Base-by-base conservation (phyloP, 2,329 filamentous ascomycete genomes). In the Coniochaeta sp. region DNA sequence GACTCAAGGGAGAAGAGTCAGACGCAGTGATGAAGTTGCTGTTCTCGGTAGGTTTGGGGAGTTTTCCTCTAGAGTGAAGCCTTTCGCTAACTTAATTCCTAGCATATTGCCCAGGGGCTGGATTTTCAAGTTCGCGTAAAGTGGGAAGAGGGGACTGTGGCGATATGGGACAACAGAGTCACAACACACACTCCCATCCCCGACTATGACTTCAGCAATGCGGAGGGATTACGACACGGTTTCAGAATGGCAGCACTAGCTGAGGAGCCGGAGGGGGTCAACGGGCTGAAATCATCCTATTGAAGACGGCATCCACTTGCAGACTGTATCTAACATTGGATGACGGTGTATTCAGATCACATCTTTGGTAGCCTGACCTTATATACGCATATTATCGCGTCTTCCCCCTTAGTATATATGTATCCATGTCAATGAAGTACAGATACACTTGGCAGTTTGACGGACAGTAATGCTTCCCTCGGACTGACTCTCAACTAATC, bases 21-120 rank as follows among this genome's bases (percentile, higher is more conserved):
- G 86, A 89, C 60, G 78, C 77, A 58, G 71, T 92, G 10, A 80
- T 92, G 60, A 86, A 89, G 68, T 89, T 93, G 73, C 76, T 92
- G 8, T 91, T 78, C 64, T 73, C 78, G 61, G 71, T 72, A 60
- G 2, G 65, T 59, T 9, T 1, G 32, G 32, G 32, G 17, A 42
- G 38, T 42, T 19, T 42, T 24, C 24, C 2, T 34, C 32, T 34
- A 12, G 6, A 34, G 32, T 12, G 32, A 34, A 34, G 6, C 32
- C 57, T 24, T 38, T 17, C 38, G n/a, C 38, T 42, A 42, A 42
- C 38, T 17, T 17, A 42, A 42, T 17, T 19, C 38, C 38, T 19
- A 73, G 67, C 80, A 82, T 62, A 75, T 82, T 16, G 74, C 76
- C 1, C 73, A 72, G 55, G 79, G 79, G 28, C 87, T 88, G 50